phyloP scores from a whole-genome alignment of 768 basidiomycete species.

The Erythrobasidium yunnanense region DNA sequence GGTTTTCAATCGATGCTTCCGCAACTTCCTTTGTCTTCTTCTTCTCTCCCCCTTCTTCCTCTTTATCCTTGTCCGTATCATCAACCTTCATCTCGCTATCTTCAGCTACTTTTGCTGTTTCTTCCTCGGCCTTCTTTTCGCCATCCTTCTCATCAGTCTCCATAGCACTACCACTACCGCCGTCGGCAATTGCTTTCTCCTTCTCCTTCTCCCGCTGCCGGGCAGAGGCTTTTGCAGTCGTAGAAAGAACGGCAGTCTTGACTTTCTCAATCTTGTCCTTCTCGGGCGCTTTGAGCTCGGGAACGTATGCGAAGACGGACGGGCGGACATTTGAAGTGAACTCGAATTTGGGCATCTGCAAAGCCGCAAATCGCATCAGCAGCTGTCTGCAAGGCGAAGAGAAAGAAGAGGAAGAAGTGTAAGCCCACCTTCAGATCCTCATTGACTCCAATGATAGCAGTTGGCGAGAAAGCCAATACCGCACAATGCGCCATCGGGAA shows the following conservation, averaged over 20 bases:
- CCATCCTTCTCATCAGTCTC: slow-evolving; percentile 50
- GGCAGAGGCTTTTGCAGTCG: slow-evolving; percentile 92
- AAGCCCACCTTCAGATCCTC: slow-evolving; percentile 63
- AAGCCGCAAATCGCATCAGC: not conserved
- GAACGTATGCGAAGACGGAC: slow-evolving; percentile 83
- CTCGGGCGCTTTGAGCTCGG: slow-evolving; percentile 72
- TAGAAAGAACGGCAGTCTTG: slow-evolving; percentile 87
- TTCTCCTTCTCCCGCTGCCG: slow-evolving; percentile 66
- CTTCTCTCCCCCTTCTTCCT: not conserved
- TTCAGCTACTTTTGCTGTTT: not conserved
- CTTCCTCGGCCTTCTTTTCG: not conserved
- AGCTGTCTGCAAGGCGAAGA: not conserved
- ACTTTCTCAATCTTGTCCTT: slow-evolving; percentile 87
- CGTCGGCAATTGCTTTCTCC: slow-evolving; percentile 64
- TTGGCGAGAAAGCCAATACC: slow-evolving; percentile 85
- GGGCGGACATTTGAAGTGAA: slow-evolving; percentile 81
- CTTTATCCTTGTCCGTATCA: slow-evolving; percentile 1
- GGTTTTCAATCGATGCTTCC: slow-evolving; percentile 64
- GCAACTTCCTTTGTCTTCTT: slow-evolving; percentile 52
- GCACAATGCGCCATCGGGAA: slow-evolving; percentile 92
- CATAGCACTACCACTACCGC: slow-evolving; percentile 57
- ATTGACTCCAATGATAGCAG: slow-evolving; percentile 83
- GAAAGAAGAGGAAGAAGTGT: not conserved
- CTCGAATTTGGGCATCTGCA: slow-evolving; percentile 81
- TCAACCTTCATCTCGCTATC: slow-evolving; percentile 1